Evolutionary conservation across 2,329 filamentous ascomycete genomes (phyloP).

Genomic region (Drechslera avenae): DNA sequence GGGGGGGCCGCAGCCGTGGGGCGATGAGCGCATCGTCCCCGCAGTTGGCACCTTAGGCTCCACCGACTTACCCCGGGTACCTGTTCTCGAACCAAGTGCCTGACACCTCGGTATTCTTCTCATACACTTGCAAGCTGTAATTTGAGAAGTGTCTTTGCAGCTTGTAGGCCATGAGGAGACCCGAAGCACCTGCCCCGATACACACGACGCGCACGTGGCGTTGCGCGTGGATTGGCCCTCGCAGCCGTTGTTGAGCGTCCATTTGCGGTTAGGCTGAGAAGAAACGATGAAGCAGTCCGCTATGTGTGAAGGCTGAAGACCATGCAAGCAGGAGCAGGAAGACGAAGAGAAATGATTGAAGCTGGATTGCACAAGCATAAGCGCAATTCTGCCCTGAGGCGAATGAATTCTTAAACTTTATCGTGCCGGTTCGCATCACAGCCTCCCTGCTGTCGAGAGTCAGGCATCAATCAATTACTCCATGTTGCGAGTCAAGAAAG

Average conservation of each 20-base stretch:
- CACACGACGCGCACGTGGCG: constrained; percentile 50
- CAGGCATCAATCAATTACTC: constrained; percentile 2
- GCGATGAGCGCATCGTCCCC: constrained; percentile 1
- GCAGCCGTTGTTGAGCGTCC: constrained; percentile 34
- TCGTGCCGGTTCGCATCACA: not conserved
- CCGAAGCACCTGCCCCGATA: constrained; percentile 57
- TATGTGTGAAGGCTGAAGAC: constrained; percentile 5
- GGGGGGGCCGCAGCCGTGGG: not conserved
- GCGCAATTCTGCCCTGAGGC: not conserved
- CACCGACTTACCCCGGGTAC: constrained; percentile 46
- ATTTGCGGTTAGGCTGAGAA: constrained; percentile 24
- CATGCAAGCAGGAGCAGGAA: not conserved
- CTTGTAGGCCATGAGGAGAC: constrained; percentile 57
- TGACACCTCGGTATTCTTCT: constrained; percentile 55
- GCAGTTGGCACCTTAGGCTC: constrained; percentile 1
- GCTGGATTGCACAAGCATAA: not conserved
- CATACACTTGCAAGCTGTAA: constrained; percentile 52
- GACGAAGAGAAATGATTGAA: not conserved
- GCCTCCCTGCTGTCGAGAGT: constrained; percentile 7
- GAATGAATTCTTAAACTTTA: constrained; percentile 8
- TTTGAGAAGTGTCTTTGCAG: constrained; percentile 53
- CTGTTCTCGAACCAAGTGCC: constrained; percentile 61
- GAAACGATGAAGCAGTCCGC: constrained; percentile 36
- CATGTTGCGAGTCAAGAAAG: constrained; percentile 14
- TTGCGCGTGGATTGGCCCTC: constrained; percentile 43